Evolutionary conservation across 345 rosid genomes (phyloP).

Genomic region (Arabidopsis arenosa): DNA sequence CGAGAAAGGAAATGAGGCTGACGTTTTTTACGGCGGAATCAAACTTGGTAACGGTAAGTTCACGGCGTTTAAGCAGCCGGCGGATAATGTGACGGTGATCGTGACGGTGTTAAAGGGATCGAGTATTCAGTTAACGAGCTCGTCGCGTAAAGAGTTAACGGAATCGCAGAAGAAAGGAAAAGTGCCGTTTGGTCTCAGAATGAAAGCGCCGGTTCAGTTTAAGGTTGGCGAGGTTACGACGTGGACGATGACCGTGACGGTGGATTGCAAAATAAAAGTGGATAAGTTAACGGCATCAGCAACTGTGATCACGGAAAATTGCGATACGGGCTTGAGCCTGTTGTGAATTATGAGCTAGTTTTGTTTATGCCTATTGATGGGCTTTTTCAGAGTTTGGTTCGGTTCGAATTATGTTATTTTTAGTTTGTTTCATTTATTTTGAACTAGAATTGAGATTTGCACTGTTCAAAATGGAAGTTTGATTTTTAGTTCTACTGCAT

Average conservation of each 20-base stretch:
- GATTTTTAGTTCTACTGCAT: not conserved
- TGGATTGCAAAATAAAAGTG: conserved; percentile 71
- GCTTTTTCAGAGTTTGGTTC: conserved; percentile 1
- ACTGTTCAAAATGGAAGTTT: not conserved
- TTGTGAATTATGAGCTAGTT: conserved; percentile 31
- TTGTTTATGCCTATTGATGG: not conserved
- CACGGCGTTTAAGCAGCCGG: conserved; percentile 63
- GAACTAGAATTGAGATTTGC: not conserved
- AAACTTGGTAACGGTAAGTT: conserved; percentile 52
- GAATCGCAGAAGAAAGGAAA: conserved; percentile 43
- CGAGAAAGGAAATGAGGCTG: conserved; percentile 47
- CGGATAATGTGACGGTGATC: conserved; percentile 59
- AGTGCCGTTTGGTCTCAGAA: conserved; percentile 57
- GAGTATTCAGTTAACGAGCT: conserved; percentile 50
- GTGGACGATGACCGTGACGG: conserved; percentile 66
- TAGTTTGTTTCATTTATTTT: not conserved
- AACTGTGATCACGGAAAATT: conserved; percentile 52
- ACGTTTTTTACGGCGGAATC: conserved; percentile 46
- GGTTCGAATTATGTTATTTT: not conserved
- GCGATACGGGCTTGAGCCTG: conserved; percentile 56
- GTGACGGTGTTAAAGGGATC: conserved; percentile 49
- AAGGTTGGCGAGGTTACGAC: conserved; percentile 64
- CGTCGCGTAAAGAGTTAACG: conserved; percentile 38
- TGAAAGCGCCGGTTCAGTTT: conserved; percentile 72
- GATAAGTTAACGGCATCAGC: conserved; percentile 64